Conservation (phyloP, 225 moss, liverwort and hornwort genomes). For the Antitrichia curtipendula region DNA sequence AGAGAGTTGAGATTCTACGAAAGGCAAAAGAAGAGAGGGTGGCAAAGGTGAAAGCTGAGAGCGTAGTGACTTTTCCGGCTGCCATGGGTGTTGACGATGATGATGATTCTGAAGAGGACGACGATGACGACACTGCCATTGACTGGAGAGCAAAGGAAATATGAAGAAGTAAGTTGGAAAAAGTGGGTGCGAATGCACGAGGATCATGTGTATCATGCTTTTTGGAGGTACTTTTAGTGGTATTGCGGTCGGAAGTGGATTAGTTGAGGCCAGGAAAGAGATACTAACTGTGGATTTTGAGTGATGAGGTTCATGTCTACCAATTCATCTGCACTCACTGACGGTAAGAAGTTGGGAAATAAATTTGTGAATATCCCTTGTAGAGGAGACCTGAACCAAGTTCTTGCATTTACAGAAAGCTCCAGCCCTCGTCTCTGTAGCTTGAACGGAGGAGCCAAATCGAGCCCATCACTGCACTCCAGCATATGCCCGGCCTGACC, state of each 20-base stretch:
- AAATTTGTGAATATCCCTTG: neutral
- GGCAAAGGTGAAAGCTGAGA: conserved; percentile 39
- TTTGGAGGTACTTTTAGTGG: neutral
- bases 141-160: conserved; percentile 54
- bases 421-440: too few species aligned
- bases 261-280: neutral
- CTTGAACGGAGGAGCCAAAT: neutral
- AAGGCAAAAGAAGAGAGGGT: conserved; percentile 40
- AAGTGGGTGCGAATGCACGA: neutral
- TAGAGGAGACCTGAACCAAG: neutral
- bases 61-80: conserved; percentile 32
- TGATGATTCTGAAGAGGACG: conserved; percentile 28
- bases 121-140: conserved; percentile 4
- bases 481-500: neutral
- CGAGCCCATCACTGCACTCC: neutral
- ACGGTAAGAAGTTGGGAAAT: neutral
- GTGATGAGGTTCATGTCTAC: neutral
- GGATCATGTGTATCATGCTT: neutral
- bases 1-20: conserved; percentile 45
- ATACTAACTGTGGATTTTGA: neutral
- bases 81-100: conserved; percentile 35
- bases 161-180: neutral
- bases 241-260: neutral
- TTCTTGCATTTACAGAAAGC: neutral
- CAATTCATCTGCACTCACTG: neutral